Evolutionary conservation across 148 eudicot species (phyloP).

Genomic region (Persicaria maculosa): DNA sequence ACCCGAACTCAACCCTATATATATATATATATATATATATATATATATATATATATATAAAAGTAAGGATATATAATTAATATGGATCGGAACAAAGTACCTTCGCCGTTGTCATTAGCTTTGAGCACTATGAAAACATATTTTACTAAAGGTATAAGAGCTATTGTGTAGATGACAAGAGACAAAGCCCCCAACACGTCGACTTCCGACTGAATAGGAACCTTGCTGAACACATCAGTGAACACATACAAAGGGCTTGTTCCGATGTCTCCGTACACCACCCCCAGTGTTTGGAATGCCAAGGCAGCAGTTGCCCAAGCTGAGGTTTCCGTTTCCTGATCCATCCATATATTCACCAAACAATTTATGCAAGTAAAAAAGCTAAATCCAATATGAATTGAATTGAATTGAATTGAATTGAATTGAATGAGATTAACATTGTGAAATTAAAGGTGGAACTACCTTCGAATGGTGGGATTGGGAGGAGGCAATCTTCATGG

Average conservation of each 20-base stretch:
- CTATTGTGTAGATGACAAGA: conserved; percentile 32
- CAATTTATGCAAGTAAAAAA: neutral
- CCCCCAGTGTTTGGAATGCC: conserved; percentile 19
- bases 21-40: too few species aligned
- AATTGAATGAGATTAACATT: too few species aligned
- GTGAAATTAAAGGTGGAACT: neutral
- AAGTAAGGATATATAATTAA: neutral
- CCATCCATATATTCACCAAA: neutral
- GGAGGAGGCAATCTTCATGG: conserved; percentile 73
- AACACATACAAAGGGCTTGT: conserved; percentile 39
- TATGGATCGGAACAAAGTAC: conserved; percentile 15
- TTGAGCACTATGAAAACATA: conserved; percentile 33
- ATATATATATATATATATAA: neutral
- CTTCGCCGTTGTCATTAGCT: conserved; percentile 42
- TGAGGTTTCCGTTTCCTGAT: conserved; percentile 4
- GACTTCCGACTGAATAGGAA: conserved; percentile 22
- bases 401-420: too few species aligned
- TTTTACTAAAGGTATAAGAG: conserved; percentile 29
- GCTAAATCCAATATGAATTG: neutral
- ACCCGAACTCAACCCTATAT: too few species aligned
- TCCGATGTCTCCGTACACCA: conserved; percentile 40
- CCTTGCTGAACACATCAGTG: conserved; percentile 21
- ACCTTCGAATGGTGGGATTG: conserved; percentile 54
- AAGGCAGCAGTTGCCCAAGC: neutral
- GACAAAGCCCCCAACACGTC: conserved; percentile 36